A percentile compares a stretch with the other conserved stretches of the same genome.
phyloP scores from a whole-genome alignment of 495 filamentous ascomycete species.

The Hypoxylon crocopeplum region DNA sequence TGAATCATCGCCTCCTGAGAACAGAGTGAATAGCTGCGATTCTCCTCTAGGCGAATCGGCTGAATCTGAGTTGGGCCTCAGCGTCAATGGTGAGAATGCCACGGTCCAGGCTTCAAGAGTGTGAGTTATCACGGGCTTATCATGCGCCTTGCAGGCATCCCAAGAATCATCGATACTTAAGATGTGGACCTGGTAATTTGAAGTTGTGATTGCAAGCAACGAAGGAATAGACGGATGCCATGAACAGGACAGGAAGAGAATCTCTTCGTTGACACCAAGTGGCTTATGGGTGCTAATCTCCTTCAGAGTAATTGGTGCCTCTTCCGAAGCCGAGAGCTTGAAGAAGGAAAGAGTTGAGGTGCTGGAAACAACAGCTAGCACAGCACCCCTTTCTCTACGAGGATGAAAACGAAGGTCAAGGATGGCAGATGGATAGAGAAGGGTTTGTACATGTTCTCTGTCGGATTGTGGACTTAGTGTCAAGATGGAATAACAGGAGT shows the following conservation, averaged over 20 bases:
- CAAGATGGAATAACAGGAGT: background rate
- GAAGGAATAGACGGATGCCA: slow-evolving; percentile 66
- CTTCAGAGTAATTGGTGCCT: slow-evolving; percentile 34
- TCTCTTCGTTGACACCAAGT: slow-evolving; percentile 52
- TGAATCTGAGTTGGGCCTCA: background rate
- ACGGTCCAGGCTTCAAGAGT: slow-evolving; percentile 73
- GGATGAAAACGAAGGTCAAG: slow-evolving; percentile 87
- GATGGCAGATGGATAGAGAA: slow-evolving; percentile 70
- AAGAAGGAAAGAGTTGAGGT: slow-evolving; percentile 73
- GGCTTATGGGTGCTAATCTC: slow-evolving; percentile 42
- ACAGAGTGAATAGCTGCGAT: slow-evolving; percentile 43
- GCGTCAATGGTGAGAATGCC: slow-evolving; percentile 52
- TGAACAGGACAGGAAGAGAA: slow-evolving; percentile 72
- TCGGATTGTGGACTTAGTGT: slow-evolving; percentile 22
- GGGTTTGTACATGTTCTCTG: slow-evolving; percentile 54
- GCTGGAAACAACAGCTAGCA: slow-evolving; percentile 76
- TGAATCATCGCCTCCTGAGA: slow-evolving; percentile 76
- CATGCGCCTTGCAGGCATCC: slow-evolving; percentile 29
- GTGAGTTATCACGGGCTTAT: slow-evolving; percentile 48
- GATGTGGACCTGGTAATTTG: slow-evolving; percentile 66
- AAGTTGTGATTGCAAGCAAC: slow-evolving; percentile 70
- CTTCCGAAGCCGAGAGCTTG: slow-evolving; percentile 42
- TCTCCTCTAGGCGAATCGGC: background rate
- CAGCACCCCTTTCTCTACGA: slow-evolving; percentile 46
- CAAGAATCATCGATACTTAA: slow-evolving; percentile 43